Conservation (phyloP, 75 land plant genomes). For the Isoetes taiwanensis region DNA sequence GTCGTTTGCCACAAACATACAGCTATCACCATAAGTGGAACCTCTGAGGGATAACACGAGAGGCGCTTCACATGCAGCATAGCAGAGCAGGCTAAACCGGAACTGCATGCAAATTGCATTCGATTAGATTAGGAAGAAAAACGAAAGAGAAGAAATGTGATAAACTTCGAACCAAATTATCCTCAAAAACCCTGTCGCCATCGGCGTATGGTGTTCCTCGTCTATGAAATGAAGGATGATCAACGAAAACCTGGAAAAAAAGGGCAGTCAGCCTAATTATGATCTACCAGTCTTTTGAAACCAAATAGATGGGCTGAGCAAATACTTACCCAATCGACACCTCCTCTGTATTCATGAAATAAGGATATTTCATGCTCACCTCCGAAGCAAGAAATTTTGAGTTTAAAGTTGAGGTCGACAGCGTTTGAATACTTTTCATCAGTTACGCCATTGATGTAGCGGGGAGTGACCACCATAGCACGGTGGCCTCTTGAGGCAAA, state of each 20-base stretch:
- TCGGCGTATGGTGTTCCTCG: slow-evolving; percentile 1
- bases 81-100: not conserved
- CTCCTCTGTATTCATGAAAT: not conserved
- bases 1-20: slow-evolving; percentile 1
- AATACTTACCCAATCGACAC: slow-evolving; percentile 2
- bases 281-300: too few relatives aligned
- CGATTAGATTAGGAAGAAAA: not conserved
- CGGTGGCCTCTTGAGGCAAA: not conserved
- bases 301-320: too few relatives aligned
- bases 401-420: not conserved
- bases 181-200: not conserved
- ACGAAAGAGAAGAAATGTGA: not conserved
- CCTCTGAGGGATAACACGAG: not conserved
- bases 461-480: slow-evolving; percentile 5
- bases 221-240: not conserved
- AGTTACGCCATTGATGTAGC: not conserved
- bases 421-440: not conserved
- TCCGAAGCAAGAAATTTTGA: not conserved
- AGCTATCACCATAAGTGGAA: not conserved
- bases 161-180: not conserved
- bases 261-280: too few relatives aligned
- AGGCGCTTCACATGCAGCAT: slow-evolving; percentile 7
- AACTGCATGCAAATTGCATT: not conserved
- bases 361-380: slow-evolving; percentile 1
- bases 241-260: slow-evolving; percentile 5